phyloP scores from a whole-genome alignment of 805 yeast genomes.

The Candida sakaeoensis region DNA sequence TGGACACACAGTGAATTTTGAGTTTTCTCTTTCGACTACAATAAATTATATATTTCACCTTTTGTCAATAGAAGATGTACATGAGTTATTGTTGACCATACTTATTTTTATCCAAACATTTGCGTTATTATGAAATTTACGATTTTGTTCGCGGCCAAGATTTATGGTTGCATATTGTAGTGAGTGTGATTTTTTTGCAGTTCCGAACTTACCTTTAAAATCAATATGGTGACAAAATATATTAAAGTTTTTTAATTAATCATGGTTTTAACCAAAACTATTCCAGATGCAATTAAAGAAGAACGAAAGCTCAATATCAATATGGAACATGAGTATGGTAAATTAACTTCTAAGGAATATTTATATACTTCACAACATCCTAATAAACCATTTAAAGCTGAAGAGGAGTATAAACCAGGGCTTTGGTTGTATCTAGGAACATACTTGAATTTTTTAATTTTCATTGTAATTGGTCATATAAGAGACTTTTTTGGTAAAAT shows the following conservation, averaged over 20 bases:
- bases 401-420: conserved; percentile 82
- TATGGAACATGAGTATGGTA: conserved; percentile 69
- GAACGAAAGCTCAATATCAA: conserved; percentile 25
- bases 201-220: neutral
- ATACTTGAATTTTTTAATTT: conserved; percentile 76
- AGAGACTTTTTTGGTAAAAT: conserved; percentile 82
- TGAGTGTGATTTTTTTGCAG: neutral
- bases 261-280: conserved; percentile 11
- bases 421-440: conserved; percentile 75
- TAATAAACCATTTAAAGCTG: conserved; percentile 56
- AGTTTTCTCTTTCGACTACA: too few species aligned
- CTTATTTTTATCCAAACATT: too few species aligned
- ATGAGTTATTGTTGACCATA: too few species aligned
- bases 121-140: too few species aligned
- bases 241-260: neutral
- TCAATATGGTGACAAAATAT: neutral
- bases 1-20: too few species aligned
- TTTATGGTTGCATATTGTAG: neutral
- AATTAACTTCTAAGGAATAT: conserved; percentile 59
- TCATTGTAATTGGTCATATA: conserved; percentile 85
- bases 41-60: too few species aligned
- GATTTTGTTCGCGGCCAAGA: too few species aligned
- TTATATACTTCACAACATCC: conserved; percentile 60
- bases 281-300: conserved; percentile 40
- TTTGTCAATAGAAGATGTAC: too few species aligned